A percentile compares a stretch with the other conserved stretches of the same genome.
These are phyloP conservation scores for Orbilia oligospora DNA, from an alignment of 2,329 filamentous ascomycete species.

Conservation along the genomic window DNA sequence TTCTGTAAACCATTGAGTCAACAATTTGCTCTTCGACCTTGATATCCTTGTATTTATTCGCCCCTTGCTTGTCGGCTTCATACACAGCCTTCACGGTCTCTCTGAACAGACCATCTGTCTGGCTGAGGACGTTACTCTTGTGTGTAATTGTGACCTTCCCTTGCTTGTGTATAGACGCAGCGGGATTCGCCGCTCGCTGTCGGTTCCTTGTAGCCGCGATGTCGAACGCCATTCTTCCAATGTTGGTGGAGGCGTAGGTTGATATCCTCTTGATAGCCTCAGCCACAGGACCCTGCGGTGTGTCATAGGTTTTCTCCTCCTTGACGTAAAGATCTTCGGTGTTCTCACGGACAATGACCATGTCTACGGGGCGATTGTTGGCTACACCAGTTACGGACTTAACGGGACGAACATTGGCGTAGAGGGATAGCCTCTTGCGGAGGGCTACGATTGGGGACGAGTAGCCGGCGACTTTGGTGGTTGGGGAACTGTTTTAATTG, in stretches of 20 bases:
- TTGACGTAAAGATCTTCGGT: conserved; percentile 96
- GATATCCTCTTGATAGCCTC: conserved; percentile 99
- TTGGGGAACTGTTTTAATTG: conserved; percentile 77
- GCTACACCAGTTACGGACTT: conserved; percentile 80
- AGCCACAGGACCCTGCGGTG: conserved; percentile 82
- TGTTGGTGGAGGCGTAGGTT: conserved; percentile 84
- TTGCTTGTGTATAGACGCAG: conserved; percentile 48
- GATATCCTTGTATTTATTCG: conserved; percentile 74
- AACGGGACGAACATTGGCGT: conserved; percentile 96
- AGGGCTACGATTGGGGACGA: conserved; percentile 96
- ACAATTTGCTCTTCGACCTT: conserved; percentile 96
- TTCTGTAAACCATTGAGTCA: conserved; percentile 99
- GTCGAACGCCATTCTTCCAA: conserved; percentile 92
- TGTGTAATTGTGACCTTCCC: conserved; percentile 88
- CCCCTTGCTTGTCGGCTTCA: conserved; percentile 73
- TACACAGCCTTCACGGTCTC: conserved; percentile 75
- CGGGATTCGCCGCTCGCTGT: conserved; percentile 73
- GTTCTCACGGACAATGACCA: conserved; percentile 99
- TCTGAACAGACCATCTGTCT: conserved; percentile 97
- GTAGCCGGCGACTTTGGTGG: conserved; percentile 91
- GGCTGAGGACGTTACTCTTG: conserved; percentile 96
- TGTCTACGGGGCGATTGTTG: conserved; percentile 79
- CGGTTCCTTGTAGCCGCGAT: conserved; percentile 90
- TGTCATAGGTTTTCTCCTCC: conserved; percentile 87
- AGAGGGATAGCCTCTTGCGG: conserved; percentile 93